A percentile compares a stretch with the other conserved stretches of the same genome.
Evolutionary conservation across 2,329 filamentous ascomycete species (phyloP).

Genomic region (Boeremia exigua): DNA sequence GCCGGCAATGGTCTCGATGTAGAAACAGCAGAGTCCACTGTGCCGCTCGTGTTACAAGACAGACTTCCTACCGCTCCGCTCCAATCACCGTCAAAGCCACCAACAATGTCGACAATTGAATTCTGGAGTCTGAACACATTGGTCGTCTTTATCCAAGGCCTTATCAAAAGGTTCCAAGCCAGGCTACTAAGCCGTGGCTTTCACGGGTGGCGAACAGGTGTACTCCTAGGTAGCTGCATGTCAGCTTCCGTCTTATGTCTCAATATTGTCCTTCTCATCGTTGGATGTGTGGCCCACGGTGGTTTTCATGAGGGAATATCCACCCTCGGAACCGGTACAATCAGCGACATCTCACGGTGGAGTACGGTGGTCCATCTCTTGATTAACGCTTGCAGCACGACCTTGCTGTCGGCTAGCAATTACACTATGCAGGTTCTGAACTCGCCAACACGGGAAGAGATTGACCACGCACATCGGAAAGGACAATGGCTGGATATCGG

Average conservation of each 20-base stretch:
- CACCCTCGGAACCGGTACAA: neutral
- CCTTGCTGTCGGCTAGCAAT: conserved; percentile 28
- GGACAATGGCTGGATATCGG: conserved; percentile 51
- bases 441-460: conserved; percentile 29
- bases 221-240: conserved; percentile 21
- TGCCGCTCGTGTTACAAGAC: too few species aligned
- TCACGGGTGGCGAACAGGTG: conserved; percentile 30
- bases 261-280: conserved; percentile 18
- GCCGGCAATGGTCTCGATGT: too few species aligned
- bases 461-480: conserved; percentile 29
- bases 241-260: conserved; percentile 20
- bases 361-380: conserved; percentile 50
- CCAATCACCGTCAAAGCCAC: too few species aligned
- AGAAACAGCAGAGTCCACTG: too few species aligned
- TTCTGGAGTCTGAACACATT: too few species aligned
- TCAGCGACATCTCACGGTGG: conserved; percentile 3
- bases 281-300: neutral
- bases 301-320: conserved; percentile 4
- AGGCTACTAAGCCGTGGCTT: conserved; percentile 12
- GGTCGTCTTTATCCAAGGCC: too few species aligned
- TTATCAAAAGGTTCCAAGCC: too few species aligned
- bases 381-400: conserved; percentile 55
- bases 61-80: too few species aligned
- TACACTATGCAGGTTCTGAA: conserved; percentile 36
- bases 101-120: too few species aligned